Base-by-base conservation (phyloP, 495 filamentous ascomycete species). In the Aspergillus ellipticus region DNA sequence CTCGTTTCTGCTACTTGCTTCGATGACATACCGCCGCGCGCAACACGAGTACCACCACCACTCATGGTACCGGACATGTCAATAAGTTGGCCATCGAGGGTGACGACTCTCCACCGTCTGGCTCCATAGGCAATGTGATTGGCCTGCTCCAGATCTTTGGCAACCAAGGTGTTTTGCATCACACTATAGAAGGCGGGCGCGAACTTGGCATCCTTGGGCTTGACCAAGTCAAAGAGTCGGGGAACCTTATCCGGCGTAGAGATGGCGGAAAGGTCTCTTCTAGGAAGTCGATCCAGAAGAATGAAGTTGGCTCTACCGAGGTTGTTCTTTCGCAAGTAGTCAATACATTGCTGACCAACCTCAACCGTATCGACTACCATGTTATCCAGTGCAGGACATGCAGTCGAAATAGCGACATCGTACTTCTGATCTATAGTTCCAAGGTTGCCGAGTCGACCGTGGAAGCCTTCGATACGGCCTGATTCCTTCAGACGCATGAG, bases 1-100 rank as follows among this genome's bases (percentile, higher is more conserved):
- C 85, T 85, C 17, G 83, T 88, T 42, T 96, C 89, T 6, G 89
- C 82, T 10, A 88, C 88, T 41, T 96, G 86, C 70, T 96, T 97
- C 11, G 89, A 92, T 2, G 93, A 97, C 94, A 98, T 98, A 46
- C 86, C 83, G 2, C 95, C 95, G 56, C 85, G 88, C 54, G 92
- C 90, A 35, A 92, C 87, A 33, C 86, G 89, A 33, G 80, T 91
- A 41, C 94, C 94, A 78, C 94, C 94, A 75, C 94, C 94, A 58
- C 89, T 95, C 95, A 98, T 97, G 8, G 94, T 97, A 74, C 94
- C 94, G 2, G 91, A 96, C 60, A 90, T 92, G 71, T 98, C 94
- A 55, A 98, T 97, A 46, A 98, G 81, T 64, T 96, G 91, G 17
- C 94, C 94, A 62, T 93, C 89, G 24, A 97, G 82, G 0, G 95